A percentile compares a stretch with the other conserved stretches of the same genome.
These are phyloP conservation scores for Leishmania amazonensis DNA, from an alignment of 208 protist genomes.

Conservation along the genomic window DNA sequence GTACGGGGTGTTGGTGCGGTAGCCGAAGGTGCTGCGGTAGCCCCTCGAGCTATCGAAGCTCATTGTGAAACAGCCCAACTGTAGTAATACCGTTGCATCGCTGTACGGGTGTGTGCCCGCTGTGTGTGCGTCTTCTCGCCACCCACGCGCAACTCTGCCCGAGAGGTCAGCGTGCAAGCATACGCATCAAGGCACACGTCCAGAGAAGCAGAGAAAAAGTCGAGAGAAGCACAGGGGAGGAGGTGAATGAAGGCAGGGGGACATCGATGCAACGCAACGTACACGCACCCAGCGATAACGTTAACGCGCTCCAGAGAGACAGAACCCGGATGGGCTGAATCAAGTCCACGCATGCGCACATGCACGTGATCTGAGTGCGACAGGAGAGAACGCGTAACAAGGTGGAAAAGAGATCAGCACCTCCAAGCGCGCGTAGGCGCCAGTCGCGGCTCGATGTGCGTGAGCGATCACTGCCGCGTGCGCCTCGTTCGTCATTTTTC, in stretches of 20 bases:
- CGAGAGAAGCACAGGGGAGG: background rate
- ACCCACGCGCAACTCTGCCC: background rate
- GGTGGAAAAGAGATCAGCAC: background rate
- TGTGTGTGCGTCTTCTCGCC: background rate
- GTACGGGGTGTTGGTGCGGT: conserved; percentile 45
- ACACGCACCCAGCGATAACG: background rate
- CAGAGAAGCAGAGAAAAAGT: background rate
- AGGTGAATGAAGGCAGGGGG: background rate
- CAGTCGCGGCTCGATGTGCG: background rate
- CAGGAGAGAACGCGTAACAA: conserved; percentile 2
- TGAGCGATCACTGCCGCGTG: background rate
- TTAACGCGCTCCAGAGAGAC: background rate
- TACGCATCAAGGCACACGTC: background rate
- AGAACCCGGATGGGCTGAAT: background rate
- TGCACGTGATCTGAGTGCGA: background rate
- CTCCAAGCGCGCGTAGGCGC: background rate
- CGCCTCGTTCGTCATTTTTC: background rate
- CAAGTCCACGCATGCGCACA: background rate
- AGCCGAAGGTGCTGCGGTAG: conserved; percentile 23
- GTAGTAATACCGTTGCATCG: background rate
- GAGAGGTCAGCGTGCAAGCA: background rate
- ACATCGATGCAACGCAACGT: background rate
- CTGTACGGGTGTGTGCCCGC: background rate
- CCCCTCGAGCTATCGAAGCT: conserved; percentile 15
- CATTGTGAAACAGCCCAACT: conserved; percentile 1